These are phyloP conservation scores for Trichophyton benhamiae DNA, from an alignment of 2,329 filamentous ascomycete genomes.

Conservation along the genomic window DNA sequence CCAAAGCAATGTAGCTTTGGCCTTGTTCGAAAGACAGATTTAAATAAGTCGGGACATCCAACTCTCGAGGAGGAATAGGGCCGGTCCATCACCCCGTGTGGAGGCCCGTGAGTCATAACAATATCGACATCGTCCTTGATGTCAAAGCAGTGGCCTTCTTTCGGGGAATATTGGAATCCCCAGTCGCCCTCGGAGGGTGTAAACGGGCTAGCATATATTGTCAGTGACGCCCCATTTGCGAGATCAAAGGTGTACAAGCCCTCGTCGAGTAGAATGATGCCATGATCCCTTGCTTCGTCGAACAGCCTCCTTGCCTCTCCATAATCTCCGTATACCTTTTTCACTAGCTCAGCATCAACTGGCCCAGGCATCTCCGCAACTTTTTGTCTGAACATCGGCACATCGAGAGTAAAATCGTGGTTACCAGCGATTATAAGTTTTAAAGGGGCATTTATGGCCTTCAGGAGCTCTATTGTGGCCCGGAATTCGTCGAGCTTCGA, in stretches of 20 bases:
- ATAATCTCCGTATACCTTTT: slow-evolving; percentile 30
- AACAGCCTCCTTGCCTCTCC: slow-evolving; percentile 33
- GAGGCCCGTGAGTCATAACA: slow-evolving; percentile 43
- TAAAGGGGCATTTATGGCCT: slow-evolving; percentile 35
- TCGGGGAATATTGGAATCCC: slow-evolving; percentile 40
- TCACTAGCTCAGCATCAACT: slow-evolving; percentile 21
- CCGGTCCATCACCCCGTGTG: slow-evolving; percentile 40
- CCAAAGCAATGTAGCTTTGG: slow-evolving; percentile 31
- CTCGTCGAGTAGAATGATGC: slow-evolving; percentile 40
- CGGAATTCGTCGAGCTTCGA: slow-evolving; percentile 33
- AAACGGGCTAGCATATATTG: slow-evolving; percentile 43
- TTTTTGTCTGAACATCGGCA: slow-evolving; percentile 25
- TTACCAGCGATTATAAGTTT: slow-evolving; percentile 47
- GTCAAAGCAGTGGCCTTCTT: slow-evolving; percentile 27
- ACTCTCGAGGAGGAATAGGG: slow-evolving; percentile 9
- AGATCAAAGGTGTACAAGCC: slow-evolving; percentile 40
- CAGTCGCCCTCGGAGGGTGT: slow-evolving; percentile 38
- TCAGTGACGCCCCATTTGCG: slow-evolving; percentile 39
- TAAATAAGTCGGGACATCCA: slow-evolving; percentile 14
- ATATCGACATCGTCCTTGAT: slow-evolving; percentile 31
- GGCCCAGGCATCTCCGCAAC: slow-evolving; percentile 19
- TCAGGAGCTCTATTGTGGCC: slow-evolving; percentile 25
- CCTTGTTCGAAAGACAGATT: slow-evolving; percentile 20
- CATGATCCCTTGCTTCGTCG: slow-evolving; percentile 17
- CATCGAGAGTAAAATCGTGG: slow-evolving; percentile 39